These are phyloP conservation scores for Rhodotorula sp. DNA, from an alignment of 1,284 basidiomycete species.

Conservation along the genomic window DNA sequence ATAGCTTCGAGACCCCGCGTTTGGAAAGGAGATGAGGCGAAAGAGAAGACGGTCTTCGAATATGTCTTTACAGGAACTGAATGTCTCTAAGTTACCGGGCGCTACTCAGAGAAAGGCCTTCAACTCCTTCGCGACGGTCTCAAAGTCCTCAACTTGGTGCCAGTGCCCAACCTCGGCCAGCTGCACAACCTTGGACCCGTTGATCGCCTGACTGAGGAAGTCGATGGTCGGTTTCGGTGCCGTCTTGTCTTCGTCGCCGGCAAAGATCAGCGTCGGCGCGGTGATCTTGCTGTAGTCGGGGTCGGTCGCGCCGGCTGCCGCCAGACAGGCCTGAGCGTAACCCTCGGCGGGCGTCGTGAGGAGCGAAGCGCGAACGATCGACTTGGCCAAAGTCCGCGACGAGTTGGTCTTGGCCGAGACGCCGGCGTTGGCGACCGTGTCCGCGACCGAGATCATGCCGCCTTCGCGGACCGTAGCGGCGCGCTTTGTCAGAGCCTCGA, in stretches of 20 bases:
- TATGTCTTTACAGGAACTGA: neutral
- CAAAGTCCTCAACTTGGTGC: constrained; percentile 30
- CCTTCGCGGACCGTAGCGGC: constrained; percentile 19
- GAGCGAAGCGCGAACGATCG: constrained; percentile 32
- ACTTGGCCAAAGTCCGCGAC: constrained; percentile 19
- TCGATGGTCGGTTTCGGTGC: constrained; percentile 14
- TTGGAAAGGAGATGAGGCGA: neutral
- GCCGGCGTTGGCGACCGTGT: constrained; percentile 26
- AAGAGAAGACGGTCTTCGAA: neutral
- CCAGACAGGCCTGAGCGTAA: constrained; percentile 37
- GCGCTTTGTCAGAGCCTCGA: constrained; percentile 21
- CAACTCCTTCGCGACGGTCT: constrained; percentile 1
- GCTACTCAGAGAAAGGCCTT: constrained; percentile 1
- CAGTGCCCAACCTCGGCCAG: constrained; percentile 39
- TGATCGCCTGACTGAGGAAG: constrained; percentile 28
- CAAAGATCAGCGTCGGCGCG: constrained; percentile 28
- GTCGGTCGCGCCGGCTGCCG: constrained; percentile 24
- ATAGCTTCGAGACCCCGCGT: too few relatives aligned
- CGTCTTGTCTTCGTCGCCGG: constrained; percentile 26
- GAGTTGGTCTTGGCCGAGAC: constrained; percentile 27
- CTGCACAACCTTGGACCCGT: constrained; percentile 1
- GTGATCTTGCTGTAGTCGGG: constrained; percentile 34
- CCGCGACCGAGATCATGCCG: constrained; percentile 30
- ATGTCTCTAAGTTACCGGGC: neutral
- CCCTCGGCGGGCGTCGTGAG: constrained; percentile 19